Evolutionary conservation across 2,329 filamentous ascomycete genomes (phyloP), one percentile per base, ranked within the genome.

Genomic region (Sarocladium oryzae): DNA sequence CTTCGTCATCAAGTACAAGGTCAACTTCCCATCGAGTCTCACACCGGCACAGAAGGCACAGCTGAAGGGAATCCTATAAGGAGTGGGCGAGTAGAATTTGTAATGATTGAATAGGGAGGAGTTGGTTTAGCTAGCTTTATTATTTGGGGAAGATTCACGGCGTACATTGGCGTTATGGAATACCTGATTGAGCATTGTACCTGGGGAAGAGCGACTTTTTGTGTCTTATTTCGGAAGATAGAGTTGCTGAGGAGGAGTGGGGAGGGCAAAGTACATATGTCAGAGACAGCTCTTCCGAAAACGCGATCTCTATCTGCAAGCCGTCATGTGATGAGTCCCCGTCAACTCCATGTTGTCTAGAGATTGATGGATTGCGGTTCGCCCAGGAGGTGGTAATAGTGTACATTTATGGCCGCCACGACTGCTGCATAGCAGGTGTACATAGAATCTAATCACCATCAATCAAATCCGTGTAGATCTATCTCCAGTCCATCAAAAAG

Each of bases 1-100:
- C 64, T 88, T 99, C 58, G 72, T 97, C 53, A 79, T 99, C 54
- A 87, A 84, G 54, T 91, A 96, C 62, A 93, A 93, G 63, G 91
- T 99, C 67, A 91, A 88, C 64, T 97, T 96, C 73, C 93, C 93
- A 0, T 84, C 83, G 2, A 84, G 70, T 36, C 69, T 99, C 68
- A 92, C 89, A 3, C 52, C 78, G 7, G 72, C 78, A 4, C 92
- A 97, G 72, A 97, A 96, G 76, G 73, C 83, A 56, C 78, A 86
- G 64, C 69, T 99, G 57, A 88, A 79, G 69, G 85, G 91, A 61
- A 88, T 96, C 60, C 73, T 99, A 57, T 84, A 66, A 71, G 35
- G 43, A 20, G 7, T 36, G n/a, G 8, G 33, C n/a, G 33, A 36
- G 48, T 33, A 38, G 11, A 41, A 15, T 16, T 24, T 36, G 10